Evolutionary conservation across 306 rosid species (phyloP).

Genomic region (Nissolia schottii): DNA sequence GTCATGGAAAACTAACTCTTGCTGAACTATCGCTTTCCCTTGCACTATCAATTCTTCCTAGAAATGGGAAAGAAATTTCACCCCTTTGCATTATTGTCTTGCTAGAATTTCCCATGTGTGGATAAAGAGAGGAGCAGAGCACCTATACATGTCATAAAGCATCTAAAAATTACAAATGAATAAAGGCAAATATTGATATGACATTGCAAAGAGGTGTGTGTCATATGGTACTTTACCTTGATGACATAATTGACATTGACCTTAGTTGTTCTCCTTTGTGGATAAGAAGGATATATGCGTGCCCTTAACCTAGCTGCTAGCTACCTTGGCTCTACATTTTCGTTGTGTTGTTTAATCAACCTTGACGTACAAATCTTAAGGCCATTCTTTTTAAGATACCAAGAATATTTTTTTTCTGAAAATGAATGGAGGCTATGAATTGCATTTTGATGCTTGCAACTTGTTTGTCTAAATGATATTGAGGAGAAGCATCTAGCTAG

Average conservation of each 20-base stretch:
- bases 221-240: slow-evolving; percentile 1
- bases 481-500: slow-evolving; percentile 15
- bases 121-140: background rate
- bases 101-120: slow-evolving; percentile 15
- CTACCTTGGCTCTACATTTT: background rate
- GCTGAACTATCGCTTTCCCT: background rate
- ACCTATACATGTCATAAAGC: background rate
- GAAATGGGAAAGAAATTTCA: slow-evolving; percentile 18
- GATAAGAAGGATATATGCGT: slow-evolving; percentile 23
- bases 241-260: slow-evolving; percentile 20
- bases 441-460: slow-evolving; percentile 32
- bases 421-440: slow-evolving; percentile 22
- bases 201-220: slow-evolving; percentile 22
- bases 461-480: slow-evolving; percentile 16
- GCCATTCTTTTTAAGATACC: slow-evolving; percentile 16
- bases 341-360: slow-evolving; percentile 15
- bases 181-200: slow-evolving; percentile 21
- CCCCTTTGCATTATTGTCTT: slow-evolving; percentile 21
- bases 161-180: background rate
- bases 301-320: too few relatives aligned
- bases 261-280: slow-evolving; percentile 17
- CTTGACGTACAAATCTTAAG: background rate
- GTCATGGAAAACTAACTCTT: slow-evolving; percentile 16
- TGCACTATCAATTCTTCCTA: slow-evolving; percentile 34
- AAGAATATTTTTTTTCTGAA: slow-evolving; percentile 17